phyloP scores from a whole-genome alignment of 768 basidiomycete genomes.

The Boletellus ananas region DNA sequence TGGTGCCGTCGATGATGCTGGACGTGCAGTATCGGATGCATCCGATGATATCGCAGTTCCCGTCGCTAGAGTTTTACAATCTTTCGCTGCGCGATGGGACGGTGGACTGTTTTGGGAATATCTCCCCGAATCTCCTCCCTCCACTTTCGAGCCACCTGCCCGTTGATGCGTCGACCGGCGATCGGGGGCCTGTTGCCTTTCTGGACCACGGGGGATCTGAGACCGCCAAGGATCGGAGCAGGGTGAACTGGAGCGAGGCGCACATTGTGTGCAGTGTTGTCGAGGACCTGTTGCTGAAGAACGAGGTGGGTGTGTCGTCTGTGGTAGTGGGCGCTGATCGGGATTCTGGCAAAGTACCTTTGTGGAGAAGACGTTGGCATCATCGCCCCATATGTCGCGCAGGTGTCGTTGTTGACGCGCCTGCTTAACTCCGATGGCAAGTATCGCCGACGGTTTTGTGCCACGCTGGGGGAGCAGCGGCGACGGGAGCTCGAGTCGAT shows the following conservation, averaged over 20 bases:
- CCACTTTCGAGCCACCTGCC: conserved; percentile 56
- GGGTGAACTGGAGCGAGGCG: conserved; percentile 75
- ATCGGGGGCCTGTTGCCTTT: conserved; percentile 67
- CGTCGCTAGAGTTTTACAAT: conserved; percentile 80
- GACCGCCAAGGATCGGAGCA: conserved; percentile 61
- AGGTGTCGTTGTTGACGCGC: conserved; percentile 72
- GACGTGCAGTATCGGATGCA: conserved; percentile 98
- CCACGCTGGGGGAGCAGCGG: conserved; percentile 61
- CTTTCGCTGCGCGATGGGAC: conserved; percentile 71
- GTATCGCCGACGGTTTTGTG: conserved; percentile 50
- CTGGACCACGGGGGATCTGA: conserved; percentile 77
- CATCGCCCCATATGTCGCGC: conserved; percentile 89
- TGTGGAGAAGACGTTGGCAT: conserved; percentile 80
- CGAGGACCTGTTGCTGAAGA: conserved; percentile 74
- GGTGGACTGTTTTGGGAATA: conserved; percentile 45
- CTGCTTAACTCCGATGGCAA: conserved; percentile 55
- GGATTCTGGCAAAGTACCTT: conserved; percentile 42
- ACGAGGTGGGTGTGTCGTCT: conserved; percentile 51
- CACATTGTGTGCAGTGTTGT: conserved; percentile 74
- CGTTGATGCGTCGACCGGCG: conserved; percentile 34
- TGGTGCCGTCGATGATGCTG: conserved; percentile 86
- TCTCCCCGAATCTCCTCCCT: conserved; percentile 52
- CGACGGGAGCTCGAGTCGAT: conserved; percentile 61
- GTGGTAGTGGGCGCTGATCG: conserved; percentile 4
- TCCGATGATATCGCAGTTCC: conserved; percentile 83